Base-by-base conservation (phyloP, 2,329 filamentous ascomycete genomes). In the Onygenales sp. region DNA sequence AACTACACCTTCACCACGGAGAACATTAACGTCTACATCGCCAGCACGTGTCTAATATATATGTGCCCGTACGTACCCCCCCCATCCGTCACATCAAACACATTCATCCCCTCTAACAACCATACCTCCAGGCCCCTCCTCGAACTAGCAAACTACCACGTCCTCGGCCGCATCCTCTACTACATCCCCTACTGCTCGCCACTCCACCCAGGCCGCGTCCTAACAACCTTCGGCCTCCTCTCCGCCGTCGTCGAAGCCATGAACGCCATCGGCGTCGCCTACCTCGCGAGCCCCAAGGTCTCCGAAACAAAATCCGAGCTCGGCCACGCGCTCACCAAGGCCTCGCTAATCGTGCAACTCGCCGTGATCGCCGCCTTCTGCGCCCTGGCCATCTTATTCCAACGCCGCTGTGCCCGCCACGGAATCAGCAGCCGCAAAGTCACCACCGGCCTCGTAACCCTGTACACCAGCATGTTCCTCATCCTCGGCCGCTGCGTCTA, bases 181-280 rank as follows among this genome's bases (percentile, higher is more conserved):
- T 86, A 85, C 64, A 72, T 82, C 2, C 81, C 81, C 0, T 80
- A 83, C 61, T 73, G 79, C 54, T 74, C 81, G 0, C 81, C 80
- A 0, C 64, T 79, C 35, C 50, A 50, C 21, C 54, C 54, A 4
- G 50, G 50, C 35, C 44, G 50, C 7, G 50, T 51, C 73, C 72
- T 55, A 58, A 75, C 70, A 5, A 75, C 71, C 3, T 79, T 79
- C 56, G 72, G 70, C 11, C 68, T 67, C 36, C 58, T 79, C 41
- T 79, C 76, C 17, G 63, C 58, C 5, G 57, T 79, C 2, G 69
- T 82, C 50, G 78, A 81, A 62, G 63, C 68, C 2, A 63, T 81
- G 2, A 76, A 73, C 57, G 75, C 70, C 33, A 73, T 72, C 60
- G 78, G 78, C 46, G 76, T 76, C 6, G 67, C 74, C 11, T 21